Conservation (phyloP, 164 flowering plant species). For the Chloranthus sessilifolius region DNA sequence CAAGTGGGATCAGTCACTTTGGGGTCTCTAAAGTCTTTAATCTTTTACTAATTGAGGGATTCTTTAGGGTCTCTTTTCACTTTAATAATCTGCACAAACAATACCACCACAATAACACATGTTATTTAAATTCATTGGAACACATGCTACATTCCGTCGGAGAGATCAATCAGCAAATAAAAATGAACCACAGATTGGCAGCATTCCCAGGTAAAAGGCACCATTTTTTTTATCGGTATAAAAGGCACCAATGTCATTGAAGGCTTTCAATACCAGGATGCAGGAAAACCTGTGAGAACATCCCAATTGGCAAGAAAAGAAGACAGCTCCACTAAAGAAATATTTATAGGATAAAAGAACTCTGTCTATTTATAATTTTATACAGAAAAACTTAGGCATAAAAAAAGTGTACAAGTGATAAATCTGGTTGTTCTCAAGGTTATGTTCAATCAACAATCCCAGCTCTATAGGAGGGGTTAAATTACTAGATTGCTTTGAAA, state of each 20-base stretch:
- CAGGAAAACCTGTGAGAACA: constrained; percentile 1
- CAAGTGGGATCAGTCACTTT: constrained; percentile 45
- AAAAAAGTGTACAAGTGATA: too few relatives aligned
- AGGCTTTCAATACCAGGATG: constrained; percentile 5
- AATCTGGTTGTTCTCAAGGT: too few relatives aligned
- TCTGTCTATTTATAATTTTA: too few relatives aligned
- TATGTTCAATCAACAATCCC: too few relatives aligned
- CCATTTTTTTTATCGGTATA: too few relatives aligned
- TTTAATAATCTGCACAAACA: constrained; percentile 68
- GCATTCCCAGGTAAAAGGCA: constrained; percentile 4
- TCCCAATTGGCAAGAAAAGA: not conserved
- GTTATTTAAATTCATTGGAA: constrained; percentile 30
- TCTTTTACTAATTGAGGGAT: constrained; percentile 52
- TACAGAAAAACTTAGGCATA: too few relatives aligned
- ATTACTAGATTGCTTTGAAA: too few relatives aligned
- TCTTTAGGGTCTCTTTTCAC: constrained; percentile 54
- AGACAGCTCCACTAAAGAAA: too few relatives aligned
- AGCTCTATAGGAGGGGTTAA: too few relatives aligned
- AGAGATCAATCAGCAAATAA: constrained; percentile 18
- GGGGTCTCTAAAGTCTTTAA: constrained; percentile 38
- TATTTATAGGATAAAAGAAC: too few relatives aligned
- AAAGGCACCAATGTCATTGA: too few relatives aligned
- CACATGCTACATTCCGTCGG: constrained; percentile 17
- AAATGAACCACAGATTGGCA: constrained; percentile 5
- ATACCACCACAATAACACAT: constrained; percentile 39